Percentiles rank a stretch among this genome's conserved stretches.
Conservation (phyloP, 1,284 basidiomycete species). For the Leucoagaricus sp. region DNA sequence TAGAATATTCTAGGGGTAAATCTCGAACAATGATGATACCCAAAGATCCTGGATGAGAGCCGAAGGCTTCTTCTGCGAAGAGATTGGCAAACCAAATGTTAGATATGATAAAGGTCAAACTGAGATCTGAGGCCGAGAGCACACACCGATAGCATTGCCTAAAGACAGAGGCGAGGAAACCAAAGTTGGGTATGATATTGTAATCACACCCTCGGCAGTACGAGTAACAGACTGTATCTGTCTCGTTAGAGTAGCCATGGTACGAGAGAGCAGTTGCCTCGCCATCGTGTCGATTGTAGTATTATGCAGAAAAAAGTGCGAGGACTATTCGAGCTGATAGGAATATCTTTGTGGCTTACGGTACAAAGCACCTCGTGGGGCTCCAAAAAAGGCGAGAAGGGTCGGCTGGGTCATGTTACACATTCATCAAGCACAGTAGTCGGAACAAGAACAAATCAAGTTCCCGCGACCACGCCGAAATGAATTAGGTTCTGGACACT, state of each 20-base stretch:
- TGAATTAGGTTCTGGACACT: no score
- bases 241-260: conserved; percentile 23
- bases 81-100: conserved; percentile 3
- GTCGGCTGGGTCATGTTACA: not conserved
- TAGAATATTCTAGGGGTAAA: conserved; percentile 66
- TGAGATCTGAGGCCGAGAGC: not conserved
- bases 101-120: conserved; percentile 4
- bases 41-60: conserved; percentile 71
- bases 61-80: conserved; percentile 74
- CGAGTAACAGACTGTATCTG: conserved; percentile 25
- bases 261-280: conserved; percentile 21
- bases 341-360: not conserved
- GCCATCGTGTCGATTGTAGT: conserved; percentile 20
- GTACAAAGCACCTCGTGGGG: not conserved
- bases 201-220: conserved; percentile 61
- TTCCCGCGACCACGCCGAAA: not conserved
- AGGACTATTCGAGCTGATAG: not conserved
- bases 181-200: conserved; percentile 69
- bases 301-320: not conserved
- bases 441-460: not conserved
- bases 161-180: conserved; percentile 60
- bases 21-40: conserved; percentile 84
- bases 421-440: not conserved
- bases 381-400: not conserved
- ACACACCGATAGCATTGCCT: conserved; percentile 50